Conservation (phyloP, 2,329 filamentous ascomycete genomes). For the Diplodia corticola region DNA sequence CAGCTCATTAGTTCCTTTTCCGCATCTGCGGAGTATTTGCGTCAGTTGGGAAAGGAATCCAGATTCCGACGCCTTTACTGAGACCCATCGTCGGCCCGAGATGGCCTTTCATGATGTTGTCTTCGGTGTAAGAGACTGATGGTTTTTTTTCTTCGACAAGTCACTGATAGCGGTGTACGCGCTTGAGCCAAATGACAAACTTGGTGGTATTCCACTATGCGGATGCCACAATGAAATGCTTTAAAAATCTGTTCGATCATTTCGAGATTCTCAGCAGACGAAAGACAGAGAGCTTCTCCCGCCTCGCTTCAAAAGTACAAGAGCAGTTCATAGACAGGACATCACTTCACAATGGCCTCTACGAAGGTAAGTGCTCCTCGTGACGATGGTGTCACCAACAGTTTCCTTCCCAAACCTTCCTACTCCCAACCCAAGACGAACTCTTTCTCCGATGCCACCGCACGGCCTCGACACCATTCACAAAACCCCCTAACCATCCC, state of each 20-base stretch:
- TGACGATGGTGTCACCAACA: rapidly evolving
- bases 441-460: no score
- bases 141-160: not conserved
- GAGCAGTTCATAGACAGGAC: not conserved
- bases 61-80: not conserved
- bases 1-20: not conserved
- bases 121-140: not conserved
- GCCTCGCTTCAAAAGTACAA: not conserved
- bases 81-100: not conserved
- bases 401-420: not conserved
- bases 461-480: no score
- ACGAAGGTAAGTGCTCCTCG: not conserved
- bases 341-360: not conserved
- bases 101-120: not conserved
- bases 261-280: not conserved
- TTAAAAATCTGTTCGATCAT: not conserved
- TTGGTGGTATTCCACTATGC: not conserved
- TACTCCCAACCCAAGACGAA: not conserved
- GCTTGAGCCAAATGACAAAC: not conserved
- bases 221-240: not conserved
- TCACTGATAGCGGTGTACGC: not conserved
- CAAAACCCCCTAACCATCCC: not conserved
- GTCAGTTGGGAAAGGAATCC: not conserved
- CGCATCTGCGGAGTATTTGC: not conserved
- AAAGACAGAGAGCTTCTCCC: no score